phyloP scores from a whole-genome alignment of 805 yeast species.

The Wickerhamia fluorescens region DNA sequence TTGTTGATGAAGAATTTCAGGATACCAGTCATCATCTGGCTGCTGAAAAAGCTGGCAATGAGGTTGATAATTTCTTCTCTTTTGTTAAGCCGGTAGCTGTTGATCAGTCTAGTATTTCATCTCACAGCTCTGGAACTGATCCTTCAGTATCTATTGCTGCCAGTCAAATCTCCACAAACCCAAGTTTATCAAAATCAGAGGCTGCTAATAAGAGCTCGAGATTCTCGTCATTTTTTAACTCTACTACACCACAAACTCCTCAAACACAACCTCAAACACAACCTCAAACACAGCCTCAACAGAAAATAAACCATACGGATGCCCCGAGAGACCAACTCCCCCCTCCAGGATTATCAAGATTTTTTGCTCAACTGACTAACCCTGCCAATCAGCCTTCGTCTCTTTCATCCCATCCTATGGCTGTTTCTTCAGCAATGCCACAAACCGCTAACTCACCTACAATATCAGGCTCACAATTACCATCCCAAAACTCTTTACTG shows the following conservation, averaged over 20 bases:
- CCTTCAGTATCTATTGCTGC: too few species aligned
- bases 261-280: neutral
- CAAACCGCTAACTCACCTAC: too few species aligned
- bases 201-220: constrained; percentile 24
- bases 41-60: constrained; percentile 24
- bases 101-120: too few species aligned
- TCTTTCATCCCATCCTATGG: constrained; percentile 50
- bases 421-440: constrained; percentile 40
- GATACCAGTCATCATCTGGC: constrained; percentile 1
- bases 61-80: constrained; percentile 38
- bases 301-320: too few species aligned
- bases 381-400: constrained; percentile 7
- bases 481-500: too few species aligned
- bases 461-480: too few species aligned
- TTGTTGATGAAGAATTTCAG: constrained; percentile 4
- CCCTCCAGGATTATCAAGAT: constrained; percentile 6
- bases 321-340: constrained; percentile 1
- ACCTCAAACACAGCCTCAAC: constrained; percentile 1
- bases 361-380: constrained; percentile 3
- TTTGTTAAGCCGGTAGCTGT: constrained; percentile 28
- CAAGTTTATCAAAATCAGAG: constrained; percentile 6
- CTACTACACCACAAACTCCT: constrained; percentile 3
- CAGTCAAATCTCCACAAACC: too few species aligned
- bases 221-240: constrained; percentile 28
- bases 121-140: too few species aligned